These are phyloP conservation scores for Pseudozyma tsukubaensis DNA, from an alignment of 1,284 basidiomycete genomes.

Conservation along the genomic window DNA sequence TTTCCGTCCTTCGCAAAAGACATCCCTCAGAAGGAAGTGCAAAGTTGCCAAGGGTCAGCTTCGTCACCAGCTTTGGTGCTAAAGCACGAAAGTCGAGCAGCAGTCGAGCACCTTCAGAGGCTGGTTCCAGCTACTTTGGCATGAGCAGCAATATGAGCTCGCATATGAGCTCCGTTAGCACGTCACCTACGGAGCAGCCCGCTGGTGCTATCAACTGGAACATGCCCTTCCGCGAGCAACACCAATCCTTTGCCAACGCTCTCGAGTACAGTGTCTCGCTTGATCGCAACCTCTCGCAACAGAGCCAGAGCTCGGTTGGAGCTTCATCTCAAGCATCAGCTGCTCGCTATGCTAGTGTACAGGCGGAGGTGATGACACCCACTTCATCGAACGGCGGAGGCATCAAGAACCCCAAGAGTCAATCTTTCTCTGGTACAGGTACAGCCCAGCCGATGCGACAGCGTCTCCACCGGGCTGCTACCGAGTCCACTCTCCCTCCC, in stretches of 20 bases:
- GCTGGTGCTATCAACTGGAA: constrained; percentile 25
- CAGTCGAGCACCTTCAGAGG: constrained; percentile 20
- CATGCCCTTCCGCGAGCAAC: constrained; percentile 26
- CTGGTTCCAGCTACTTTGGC: constrained; percentile 23
- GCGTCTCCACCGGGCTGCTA: constrained; percentile 28
- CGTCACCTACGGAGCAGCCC: constrained; percentile 31
- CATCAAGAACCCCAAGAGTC: constrained; percentile 13
- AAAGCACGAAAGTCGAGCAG: constrained; percentile 29
- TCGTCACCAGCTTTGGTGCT: constrained; percentile 40
- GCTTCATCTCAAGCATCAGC: constrained; percentile 7
- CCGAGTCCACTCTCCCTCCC: constrained; percentile 24
- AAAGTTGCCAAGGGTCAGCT: constrained; percentile 23
- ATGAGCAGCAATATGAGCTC: constrained; percentile 24
- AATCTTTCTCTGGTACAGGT: constrained; percentile 24
- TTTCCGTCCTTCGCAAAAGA: constrained; percentile 10
- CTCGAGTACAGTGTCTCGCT: constrained; percentile 17
- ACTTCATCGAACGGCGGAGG: neutral
- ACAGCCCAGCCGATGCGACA: constrained; percentile 19
- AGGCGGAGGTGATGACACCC: constrained; percentile 4
- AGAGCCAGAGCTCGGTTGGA: constrained; percentile 18
- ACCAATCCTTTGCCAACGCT: constrained; percentile 31
- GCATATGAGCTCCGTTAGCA: constrained; percentile 23
- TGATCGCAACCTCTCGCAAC: constrained; percentile 18
- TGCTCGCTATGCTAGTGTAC: neutral
- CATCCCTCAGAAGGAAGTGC: constrained; percentile 10